Conservation (phyloP, 345 rosid species). For the Aegle marmelos region DNA sequence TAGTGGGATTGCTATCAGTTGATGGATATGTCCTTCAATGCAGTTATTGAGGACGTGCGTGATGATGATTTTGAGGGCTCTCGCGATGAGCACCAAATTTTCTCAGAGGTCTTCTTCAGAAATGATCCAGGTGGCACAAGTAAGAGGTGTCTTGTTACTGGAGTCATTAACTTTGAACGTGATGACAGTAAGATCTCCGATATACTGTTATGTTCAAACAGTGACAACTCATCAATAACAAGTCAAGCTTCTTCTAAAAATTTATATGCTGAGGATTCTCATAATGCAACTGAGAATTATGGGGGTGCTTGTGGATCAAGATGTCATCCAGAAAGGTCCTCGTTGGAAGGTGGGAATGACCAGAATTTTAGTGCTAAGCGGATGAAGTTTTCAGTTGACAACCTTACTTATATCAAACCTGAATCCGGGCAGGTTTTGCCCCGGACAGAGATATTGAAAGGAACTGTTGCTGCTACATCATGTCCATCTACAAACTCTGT, state of each 20-base stretch:
- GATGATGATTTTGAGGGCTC: constrained; percentile 68
- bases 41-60: constrained; percentile 28
- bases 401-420: constrained; percentile 19
- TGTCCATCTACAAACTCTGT: constrained; percentile 23
- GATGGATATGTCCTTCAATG: constrained; percentile 32
- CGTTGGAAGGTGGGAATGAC: constrained; percentile 32
- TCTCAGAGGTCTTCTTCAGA: constrained; percentile 55
- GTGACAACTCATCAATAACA: constrained; percentile 51
- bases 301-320: constrained; percentile 29
- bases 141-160: constrained; percentile 45
- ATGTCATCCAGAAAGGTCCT: constrained; percentile 33
- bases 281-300: constrained; percentile 24
- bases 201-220: constrained; percentile 44
- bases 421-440: constrained; percentile 20
- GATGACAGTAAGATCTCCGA: constrained; percentile 39
- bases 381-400: constrained; percentile 40
- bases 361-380: constrained; percentile 39
- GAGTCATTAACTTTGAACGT: constrained; percentile 44
- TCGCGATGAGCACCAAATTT: constrained; percentile 47
- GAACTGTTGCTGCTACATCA: constrained; percentile 13
- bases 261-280: constrained; percentile 28
- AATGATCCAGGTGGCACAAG: constrained; percentile 33
- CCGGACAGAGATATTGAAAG: constrained; percentile 12
- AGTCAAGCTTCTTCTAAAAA: constrained; percentile 41
- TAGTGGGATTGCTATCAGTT: constrained; percentile 22